A percentile compares a stretch with the other conserved stretches of the same genome.
These are phyloP conservation scores for Plectranthus barbatus DNA, from an alignment of 257 asterid species.

Conservation along the genomic window DNA sequence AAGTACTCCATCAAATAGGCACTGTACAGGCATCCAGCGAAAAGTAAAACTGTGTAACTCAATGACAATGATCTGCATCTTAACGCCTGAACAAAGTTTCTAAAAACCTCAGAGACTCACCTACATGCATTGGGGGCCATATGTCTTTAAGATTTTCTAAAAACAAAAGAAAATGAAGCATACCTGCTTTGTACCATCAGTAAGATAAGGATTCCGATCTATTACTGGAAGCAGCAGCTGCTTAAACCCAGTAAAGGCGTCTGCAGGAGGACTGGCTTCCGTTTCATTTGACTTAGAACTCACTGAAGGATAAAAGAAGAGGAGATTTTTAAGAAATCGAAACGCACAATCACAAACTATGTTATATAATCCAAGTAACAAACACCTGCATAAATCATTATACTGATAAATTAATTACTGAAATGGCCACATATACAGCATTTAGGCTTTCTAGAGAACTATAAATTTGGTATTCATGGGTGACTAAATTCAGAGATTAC, in stretches of 20 bases:
- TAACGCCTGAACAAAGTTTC: background rate
- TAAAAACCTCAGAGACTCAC: background rate
- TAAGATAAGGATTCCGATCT: constrained; percentile 82
- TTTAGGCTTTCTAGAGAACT: background rate
- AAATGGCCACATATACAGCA: background rate
- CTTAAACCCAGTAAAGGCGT: constrained; percentile 59
- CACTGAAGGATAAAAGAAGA: constrained; percentile 31
- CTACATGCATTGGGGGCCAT: background rate
- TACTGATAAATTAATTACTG: background rate
- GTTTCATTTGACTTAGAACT: constrained; percentile 44
- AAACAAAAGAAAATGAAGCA: background rate
- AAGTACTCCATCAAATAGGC: no score
- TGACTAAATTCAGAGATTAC: background rate
- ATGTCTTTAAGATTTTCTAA: constrained; percentile 6
- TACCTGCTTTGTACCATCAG: constrained; percentile 95
- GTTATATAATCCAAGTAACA: background rate
- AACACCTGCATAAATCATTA: background rate
- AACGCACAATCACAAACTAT: background rate
- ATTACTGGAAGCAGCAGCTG: constrained; percentile 86
- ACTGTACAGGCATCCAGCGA: no score
- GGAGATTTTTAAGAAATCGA: background rate
- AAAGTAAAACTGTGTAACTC: no score
- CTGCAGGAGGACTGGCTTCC: constrained; percentile 41
- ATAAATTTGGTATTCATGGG: background rate
- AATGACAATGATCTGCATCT: background rate